Evolutionary conservation across 1,284 basidiomycete species (phyloP).

Genomic region (Abortiporus biennis): DNA sequence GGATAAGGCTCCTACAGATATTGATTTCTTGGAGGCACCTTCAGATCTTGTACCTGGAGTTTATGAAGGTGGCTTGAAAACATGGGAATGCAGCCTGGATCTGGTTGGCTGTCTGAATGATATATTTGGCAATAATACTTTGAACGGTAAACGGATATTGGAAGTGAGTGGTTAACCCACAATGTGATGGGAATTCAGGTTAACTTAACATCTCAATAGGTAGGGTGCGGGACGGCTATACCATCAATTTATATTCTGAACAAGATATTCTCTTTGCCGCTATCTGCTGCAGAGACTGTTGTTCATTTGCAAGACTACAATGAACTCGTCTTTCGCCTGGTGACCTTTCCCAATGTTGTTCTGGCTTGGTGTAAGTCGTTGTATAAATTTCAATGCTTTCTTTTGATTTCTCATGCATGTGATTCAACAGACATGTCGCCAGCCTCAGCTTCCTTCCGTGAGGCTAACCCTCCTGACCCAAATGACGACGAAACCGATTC

Average conservation of each 20-base stretch:
- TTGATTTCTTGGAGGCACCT: slow-evolving; percentile 70
- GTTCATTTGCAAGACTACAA: slow-evolving; percentile 97
- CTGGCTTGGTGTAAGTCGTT: slow-evolving; percentile 74
- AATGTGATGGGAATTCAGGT: neutral
- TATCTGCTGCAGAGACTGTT: slow-evolving; percentile 10
- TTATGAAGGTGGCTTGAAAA: slow-evolving; percentile 96
- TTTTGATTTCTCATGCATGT: neutral
- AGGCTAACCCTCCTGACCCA: slow-evolving; percentile 10
- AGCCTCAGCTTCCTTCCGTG: slow-evolving; percentile 36
- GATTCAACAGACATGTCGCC: slow-evolving; percentile 40
- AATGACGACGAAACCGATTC: slow-evolving; percentile 20
- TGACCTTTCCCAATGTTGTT: slow-evolving; percentile 86
- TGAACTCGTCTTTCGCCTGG: slow-evolving; percentile 72
- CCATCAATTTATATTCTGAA: slow-evolving; percentile 75
- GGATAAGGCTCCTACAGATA: slow-evolving; percentile 20
- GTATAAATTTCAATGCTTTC: slow-evolving; percentile 5
- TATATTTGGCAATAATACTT: slow-evolving; percentile 15
- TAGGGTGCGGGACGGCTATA: slow-evolving; percentile 91
- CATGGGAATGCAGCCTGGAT: slow-evolving; percentile 95
- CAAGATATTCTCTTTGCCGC: slow-evolving; percentile 43
- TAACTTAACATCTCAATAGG: slow-evolving; percentile 31
- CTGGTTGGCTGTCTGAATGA: slow-evolving; percentile 57
- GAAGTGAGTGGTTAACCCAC: slow-evolving; percentile 42
- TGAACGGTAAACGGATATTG: slow-evolving; percentile 46
- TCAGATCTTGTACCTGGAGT: slow-evolving; percentile 90